Evolutionary conservation across 2,329 filamentous ascomycete genomes (phyloP).

Genomic region (Endoconidiophora polonica): DNA sequence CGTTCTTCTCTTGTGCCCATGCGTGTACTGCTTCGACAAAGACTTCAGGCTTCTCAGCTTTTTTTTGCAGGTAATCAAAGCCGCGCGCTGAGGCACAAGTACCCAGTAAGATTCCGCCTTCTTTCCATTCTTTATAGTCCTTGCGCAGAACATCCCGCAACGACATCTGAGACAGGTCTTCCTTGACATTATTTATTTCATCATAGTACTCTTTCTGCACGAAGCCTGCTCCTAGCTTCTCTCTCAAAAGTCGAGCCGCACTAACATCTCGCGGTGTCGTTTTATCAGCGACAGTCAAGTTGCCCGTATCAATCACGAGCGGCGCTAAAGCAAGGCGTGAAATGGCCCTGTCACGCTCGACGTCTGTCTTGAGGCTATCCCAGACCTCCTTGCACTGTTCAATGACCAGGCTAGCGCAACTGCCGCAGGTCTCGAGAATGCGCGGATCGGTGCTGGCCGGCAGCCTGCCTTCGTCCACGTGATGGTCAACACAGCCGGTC

Average conservation of each 20-base stretch:
- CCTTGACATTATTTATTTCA: constrained; percentile 46
- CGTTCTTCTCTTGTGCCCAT: constrained; percentile 37
- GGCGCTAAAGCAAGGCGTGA: constrained; percentile 52
- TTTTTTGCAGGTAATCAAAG: constrained; percentile 41
- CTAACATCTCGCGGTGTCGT: constrained; percentile 43
- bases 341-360: constrained; percentile 36
- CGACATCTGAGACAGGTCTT: constrained; percentile 43
- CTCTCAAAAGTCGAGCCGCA: constrained; percentile 43
- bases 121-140: constrained; percentile 70
- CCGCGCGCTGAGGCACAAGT: constrained; percentile 45
- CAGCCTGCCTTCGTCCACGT: constrained; percentile 51
- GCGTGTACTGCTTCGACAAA: constrained; percentile 32
- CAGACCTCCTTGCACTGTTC: constrained; percentile 41
- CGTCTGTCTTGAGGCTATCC: constrained; percentile 21
- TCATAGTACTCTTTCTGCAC: constrained; percentile 39
- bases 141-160: constrained; percentile 57
- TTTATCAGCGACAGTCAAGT: constrained; percentile 46
- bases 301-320: constrained; percentile 57
- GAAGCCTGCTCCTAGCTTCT: constrained; percentile 26
- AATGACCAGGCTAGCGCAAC: constrained; percentile 55
- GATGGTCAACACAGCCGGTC: constrained; percentile 59
- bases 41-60: constrained; percentile 28
- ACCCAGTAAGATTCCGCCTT: constrained; percentile 41
- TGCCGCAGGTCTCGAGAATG: constrained; percentile 50
- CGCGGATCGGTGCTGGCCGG: constrained; percentile 32